Conservation (phyloP, 2,329 filamentous ascomycete species). For the Scleromitrula shiraiana region DNA sequence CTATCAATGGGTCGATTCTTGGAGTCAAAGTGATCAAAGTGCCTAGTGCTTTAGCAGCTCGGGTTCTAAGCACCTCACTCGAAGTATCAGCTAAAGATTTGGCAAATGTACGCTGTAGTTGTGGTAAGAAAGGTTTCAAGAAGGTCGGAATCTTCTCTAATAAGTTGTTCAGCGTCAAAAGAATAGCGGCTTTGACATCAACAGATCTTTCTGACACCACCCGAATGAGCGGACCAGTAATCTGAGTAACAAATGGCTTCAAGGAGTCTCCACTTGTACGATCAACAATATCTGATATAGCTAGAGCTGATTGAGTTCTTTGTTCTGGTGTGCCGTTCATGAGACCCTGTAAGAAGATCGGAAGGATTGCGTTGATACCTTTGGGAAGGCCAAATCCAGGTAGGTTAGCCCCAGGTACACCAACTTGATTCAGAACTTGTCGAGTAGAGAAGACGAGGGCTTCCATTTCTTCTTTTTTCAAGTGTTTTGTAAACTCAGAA, state of each 20-base stretch:
- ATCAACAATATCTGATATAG: conserved; percentile 93
- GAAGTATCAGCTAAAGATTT: conserved; percentile 90
- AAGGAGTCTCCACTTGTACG: conserved; percentile 80
- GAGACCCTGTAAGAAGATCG: conserved; percentile 94
- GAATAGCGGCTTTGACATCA: conserved; percentile 91
- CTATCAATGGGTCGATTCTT: conserved; percentile 86
- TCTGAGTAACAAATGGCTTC: conserved; percentile 93
- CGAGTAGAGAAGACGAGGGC: conserved; percentile 78
- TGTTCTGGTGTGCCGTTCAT: conserved; percentile 96
- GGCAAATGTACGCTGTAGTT: conserved; percentile 93
- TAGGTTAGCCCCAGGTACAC: conserved; percentile 75
- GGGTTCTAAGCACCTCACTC: conserved; percentile 76
- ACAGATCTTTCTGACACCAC: conserved; percentile 94
- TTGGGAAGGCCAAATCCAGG: conserved; percentile 89
- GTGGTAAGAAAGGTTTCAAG: conserved; percentile 92
- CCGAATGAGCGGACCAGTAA: conserved; percentile 94
- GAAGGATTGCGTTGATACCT: conserved; percentile 91
- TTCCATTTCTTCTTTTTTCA: conserved; percentile 98
- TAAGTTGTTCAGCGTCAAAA: conserved; percentile 88
- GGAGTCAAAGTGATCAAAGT: conserved; percentile 94
- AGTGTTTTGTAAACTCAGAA: conserved; percentile 75
- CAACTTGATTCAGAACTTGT: conserved; percentile 79
- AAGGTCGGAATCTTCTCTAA: conserved; percentile 94
- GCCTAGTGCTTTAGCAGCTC: conserved; percentile 88
- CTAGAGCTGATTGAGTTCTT: conserved; percentile 81